A percentile compares a stretch with the other conserved stretches of the same genome.
phyloP scores from a whole-genome alignment of 306 rosid species.

The Sophora flavescens region DNA sequence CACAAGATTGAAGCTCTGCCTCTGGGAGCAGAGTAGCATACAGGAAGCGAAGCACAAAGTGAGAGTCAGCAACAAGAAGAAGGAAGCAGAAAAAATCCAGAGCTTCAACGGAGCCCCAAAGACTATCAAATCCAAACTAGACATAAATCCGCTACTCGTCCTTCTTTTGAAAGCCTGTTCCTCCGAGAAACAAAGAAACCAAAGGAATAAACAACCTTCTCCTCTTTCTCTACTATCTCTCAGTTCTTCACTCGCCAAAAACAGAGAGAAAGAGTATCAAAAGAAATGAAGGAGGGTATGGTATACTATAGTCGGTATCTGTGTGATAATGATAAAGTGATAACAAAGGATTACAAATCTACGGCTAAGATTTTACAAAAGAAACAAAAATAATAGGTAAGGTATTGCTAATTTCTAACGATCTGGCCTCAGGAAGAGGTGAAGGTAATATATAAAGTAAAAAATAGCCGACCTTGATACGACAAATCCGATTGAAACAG shows the following conservation, averaged over 20 bases:
- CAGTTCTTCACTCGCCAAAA: conserved; percentile 13
- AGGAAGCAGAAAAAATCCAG: conserved; percentile 49
- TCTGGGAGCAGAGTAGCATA: conserved; percentile 51
- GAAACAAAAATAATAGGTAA: not conserved
- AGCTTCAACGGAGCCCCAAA: conserved; percentile 75
- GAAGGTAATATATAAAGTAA: conserved; percentile 31
- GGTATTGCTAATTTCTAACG: conserved; percentile 41
- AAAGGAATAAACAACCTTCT: not conserved
- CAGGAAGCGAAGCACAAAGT: conserved; percentile 15
- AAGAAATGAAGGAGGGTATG: no score
- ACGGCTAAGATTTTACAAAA: conserved; percentile 54
- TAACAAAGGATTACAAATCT: conserved; percentile 57
- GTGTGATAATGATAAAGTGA: no score
- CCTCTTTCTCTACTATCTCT: conserved; percentile 17
- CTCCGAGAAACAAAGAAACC: conserved; percentile 23
- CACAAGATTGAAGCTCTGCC: conserved; percentile 56
- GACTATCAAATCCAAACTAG: conserved; percentile 65
- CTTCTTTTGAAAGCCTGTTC: conserved; percentile 44
- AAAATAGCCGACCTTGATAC: conserved; percentile 36
- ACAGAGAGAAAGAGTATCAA: not conserved
- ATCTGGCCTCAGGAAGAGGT: conserved; percentile 39
- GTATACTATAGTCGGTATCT: no score
- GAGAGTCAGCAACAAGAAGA: conserved; percentile 1
- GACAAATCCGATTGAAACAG: conserved; percentile 16
- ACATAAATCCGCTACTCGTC: conserved; percentile 72